A percentile compares a stretch with the other conserved stretches of the same genome.
These are phyloP conservation scores for Oryza glumipatula DNA, from an alignment of 176 grass and related monocot species.

Conservation along the genomic window DNA sequence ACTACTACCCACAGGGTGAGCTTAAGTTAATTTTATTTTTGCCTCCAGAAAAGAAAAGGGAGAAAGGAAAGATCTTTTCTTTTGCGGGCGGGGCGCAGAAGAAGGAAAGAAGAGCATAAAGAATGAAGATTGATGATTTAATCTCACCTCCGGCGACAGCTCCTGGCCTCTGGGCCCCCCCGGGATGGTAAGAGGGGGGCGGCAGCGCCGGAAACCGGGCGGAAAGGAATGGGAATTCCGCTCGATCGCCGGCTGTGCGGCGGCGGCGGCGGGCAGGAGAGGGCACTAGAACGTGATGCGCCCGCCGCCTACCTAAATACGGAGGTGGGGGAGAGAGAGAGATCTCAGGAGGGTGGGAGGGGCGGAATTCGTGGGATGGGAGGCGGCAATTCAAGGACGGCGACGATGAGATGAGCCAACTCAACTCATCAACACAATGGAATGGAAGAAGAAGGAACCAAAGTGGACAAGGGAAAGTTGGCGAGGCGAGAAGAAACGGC, in stretches of 20 bases:
- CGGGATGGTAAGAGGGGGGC: background rate
- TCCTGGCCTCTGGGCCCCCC: background rate
- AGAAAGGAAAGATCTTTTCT: background rate
- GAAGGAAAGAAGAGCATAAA: no score
- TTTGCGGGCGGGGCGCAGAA: background rate
- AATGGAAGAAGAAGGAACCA: background rate
- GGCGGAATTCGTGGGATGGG: slow-evolving; percentile 37
- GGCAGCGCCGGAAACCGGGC: background rate
- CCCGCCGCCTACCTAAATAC: slow-evolving; percentile 2
- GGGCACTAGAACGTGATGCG: background rate
- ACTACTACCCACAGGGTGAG: background rate
- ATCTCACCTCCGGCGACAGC: slow-evolving; percentile 26
- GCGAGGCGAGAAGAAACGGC: background rate
- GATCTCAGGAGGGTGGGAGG: background rate
- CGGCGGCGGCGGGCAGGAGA: slow-evolving; percentile 12
- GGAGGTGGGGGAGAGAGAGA: background rate
- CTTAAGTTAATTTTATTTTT: no score
- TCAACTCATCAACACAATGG: background rate
- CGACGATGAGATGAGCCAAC: background rate
- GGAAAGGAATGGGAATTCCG: background rate
- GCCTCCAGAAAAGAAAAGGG: background rate
- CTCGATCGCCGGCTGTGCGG: background rate
- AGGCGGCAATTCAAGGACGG: slow-evolving; percentile 1
- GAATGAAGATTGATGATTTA: background rate
- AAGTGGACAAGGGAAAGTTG: background rate